Percentiles rank a stretch among this genome's conserved stretches.
phyloP scores from a whole-genome alignment of 169 alveolate genomes.

The Cryptosporidium ubiquitum region DNA sequence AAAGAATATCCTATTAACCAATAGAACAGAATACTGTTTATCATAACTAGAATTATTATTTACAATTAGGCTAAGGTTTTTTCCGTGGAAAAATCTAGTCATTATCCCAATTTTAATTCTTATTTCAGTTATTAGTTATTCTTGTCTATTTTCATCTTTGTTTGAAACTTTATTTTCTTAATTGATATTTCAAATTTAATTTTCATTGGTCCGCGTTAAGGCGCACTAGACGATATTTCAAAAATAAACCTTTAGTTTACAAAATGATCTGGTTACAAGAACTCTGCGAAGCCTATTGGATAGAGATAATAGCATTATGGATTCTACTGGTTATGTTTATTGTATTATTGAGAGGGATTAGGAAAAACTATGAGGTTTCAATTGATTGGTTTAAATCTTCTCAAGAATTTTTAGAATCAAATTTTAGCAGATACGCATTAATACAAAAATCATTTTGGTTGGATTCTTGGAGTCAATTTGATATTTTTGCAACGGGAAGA shows the following conservation, averaged over 20 bases:
- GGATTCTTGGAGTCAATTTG: conserved; percentile 70
- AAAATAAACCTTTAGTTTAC: background rate
- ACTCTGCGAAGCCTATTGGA: background rate
- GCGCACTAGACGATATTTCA: background rate
- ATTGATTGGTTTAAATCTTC: background rate
- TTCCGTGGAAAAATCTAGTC: background rate
- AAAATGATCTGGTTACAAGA: conserved; percentile 39
- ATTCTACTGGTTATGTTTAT: background rate
- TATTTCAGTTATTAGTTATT: background rate
- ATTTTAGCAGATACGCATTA: conserved; percentile 52
- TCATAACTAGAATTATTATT: conserved; percentile 9
- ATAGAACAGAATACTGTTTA: background rate
- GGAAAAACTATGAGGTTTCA: conserved; percentile 22
- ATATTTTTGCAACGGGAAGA: conserved; percentile 64
- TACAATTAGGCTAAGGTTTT: background rate
- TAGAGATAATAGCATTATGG: conserved; percentile 43
- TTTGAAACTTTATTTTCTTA: background rate
- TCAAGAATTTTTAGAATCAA: conserved; percentile 21
- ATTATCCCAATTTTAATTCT: conserved; percentile 15
- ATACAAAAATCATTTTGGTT: conserved; percentile 58
- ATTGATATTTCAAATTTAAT: background rate
- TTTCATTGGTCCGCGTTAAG: background rate
- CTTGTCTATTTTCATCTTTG: background rate
- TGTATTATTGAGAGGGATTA: conserved; percentile 36
- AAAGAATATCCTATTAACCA: conserved; percentile 78